A percentile compares a stretch with the other conserved stretches of the same genome.
These are phyloP conservation scores for Aspergillus fijiensis DNA, from an alignment of 2,329 filamentous ascomycete species.

Conservation along the genomic window DNA sequence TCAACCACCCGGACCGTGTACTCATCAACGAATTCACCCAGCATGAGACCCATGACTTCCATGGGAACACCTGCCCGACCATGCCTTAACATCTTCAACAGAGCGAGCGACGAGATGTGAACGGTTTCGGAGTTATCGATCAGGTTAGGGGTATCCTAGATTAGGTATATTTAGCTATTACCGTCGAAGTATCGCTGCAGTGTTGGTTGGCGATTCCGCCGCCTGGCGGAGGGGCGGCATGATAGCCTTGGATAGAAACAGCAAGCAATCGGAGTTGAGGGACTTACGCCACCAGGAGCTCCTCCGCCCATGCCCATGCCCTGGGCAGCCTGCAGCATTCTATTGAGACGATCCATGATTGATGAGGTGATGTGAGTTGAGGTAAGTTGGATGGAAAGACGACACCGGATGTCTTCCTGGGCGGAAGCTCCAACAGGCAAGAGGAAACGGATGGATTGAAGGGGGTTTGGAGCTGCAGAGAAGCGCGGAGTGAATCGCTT, in stretches of 20 bases:
- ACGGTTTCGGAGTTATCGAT: slow-evolving; percentile 99
- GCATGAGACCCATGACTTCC: slow-evolving; percentile 99
- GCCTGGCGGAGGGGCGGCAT: not conserved
- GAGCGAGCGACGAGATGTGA: slow-evolving; percentile 94
- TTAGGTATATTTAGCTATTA: slow-evolving; percentile 11
- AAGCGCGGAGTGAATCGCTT: not conserved
- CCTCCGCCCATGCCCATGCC: slow-evolving; percentile 52
- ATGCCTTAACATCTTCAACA: slow-evolving; percentile 98
- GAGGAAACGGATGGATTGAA: slow-evolving; percentile 4
- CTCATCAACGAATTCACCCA: slow-evolving; percentile 98
- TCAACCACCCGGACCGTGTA: slow-evolving; percentile 98
- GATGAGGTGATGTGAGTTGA: slow-evolving; percentile 20
- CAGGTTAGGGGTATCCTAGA: slow-evolving; percentile 80
- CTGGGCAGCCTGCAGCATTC: slow-evolving; percentile 75
- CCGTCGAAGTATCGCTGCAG: not conserved
- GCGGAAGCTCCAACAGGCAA: slow-evolving; percentile 29
- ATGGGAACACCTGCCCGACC: slow-evolving; percentile 96
- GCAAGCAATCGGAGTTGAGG: not conserved
- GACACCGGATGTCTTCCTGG: slow-evolving; percentile 29
- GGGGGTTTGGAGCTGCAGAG: not conserved
- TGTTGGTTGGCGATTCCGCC: not conserved
- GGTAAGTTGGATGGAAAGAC: slow-evolving; percentile 17
- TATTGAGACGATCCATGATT: slow-evolving; percentile 86
- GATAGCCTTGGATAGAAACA: not conserved
- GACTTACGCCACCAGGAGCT: slow-evolving; percentile 43